phyloP scores from a whole-genome alignment of 208 protist species.

The Porcisia deanei region DNA sequence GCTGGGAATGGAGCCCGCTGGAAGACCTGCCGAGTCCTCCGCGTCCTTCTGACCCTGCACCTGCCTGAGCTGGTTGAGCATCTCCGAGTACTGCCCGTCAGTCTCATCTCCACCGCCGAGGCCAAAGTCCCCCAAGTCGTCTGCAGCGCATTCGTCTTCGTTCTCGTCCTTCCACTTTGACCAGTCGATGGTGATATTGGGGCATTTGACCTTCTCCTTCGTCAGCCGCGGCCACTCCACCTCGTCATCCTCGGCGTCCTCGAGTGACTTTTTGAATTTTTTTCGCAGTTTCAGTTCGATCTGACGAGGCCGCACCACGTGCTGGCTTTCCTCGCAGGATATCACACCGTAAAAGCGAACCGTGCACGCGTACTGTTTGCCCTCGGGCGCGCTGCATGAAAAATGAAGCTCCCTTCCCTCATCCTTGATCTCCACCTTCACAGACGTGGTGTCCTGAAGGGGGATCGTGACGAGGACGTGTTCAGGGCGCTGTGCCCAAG shows the following conservation, averaged over 20 bases:
- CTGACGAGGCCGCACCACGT: slow-evolving; percentile 72
- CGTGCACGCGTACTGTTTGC: slow-evolving; percentile 47
- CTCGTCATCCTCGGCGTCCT: slow-evolving; percentile 48
- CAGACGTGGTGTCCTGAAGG: slow-evolving; percentile 74
- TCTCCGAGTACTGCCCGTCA: slow-evolving; percentile 31
- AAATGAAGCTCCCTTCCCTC: slow-evolving; percentile 53
- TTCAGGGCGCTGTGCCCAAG: slow-evolving; percentile 87
- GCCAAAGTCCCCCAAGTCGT: slow-evolving; percentile 38
- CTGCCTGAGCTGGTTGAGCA: slow-evolving; percentile 54
- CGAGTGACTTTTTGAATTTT: slow-evolving; percentile 19
- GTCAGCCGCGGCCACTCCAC: slow-evolving; percentile 81
- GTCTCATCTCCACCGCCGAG: slow-evolving; percentile 24
- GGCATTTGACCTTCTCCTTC: slow-evolving; percentile 56
- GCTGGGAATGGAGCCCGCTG: slow-evolving; percentile 18
- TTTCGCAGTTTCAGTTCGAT: slow-evolving; percentile 85
- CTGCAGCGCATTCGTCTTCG: slow-evolving; percentile 41
- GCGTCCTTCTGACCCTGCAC: slow-evolving; percentile 34
- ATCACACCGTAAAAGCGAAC: slow-evolving; percentile 68
- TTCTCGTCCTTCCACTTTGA: slow-evolving; percentile 81
- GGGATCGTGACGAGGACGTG: slow-evolving; percentile 76
- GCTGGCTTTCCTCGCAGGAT: slow-evolving; percentile 71
- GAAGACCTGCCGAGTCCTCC: slow-evolving; percentile 25
- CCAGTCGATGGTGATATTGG: slow-evolving; percentile 88
- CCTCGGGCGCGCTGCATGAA: slow-evolving; percentile 34
- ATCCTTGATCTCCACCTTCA: slow-evolving; percentile 59